Evolutionary conservation across 306 rosid genomes (phyloP), one percentile per base, ranked within the genome.

Genomic region (Lathyrus aphaca): DNA sequence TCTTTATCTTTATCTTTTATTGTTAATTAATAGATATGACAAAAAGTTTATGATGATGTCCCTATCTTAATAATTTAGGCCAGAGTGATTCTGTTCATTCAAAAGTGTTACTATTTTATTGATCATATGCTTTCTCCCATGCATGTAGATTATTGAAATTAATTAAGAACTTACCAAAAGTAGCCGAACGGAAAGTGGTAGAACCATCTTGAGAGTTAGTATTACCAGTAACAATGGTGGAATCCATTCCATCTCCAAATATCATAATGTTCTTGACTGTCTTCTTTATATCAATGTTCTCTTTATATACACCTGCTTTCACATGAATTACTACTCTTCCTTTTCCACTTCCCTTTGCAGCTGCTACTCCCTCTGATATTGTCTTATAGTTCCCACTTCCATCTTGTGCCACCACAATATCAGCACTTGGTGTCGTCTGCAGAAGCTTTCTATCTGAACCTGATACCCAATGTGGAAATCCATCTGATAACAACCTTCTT

Each of bases 121-220:
- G 35, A 29, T 29, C 35, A 29, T 29, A 46, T 62, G 6, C 19
- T 17, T 25, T n/a, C n/a, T n/a, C n/a, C n/a, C n/a, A n/a, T n/a
- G n/a, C n/a, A n/a, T n/a, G n/a, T n/a, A 2, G 4, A 73, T 39
- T n/a, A n/a, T 3, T 25, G 4, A 25, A 25, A 25, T 3, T 25
- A 25, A 25, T 25, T 25, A 57, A 14, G 16, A 51, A 76, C 82
- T 50, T 73, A 92, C 98, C 96, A 74, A 89, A 86, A 58, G 98
- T 92, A 58, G 98, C 95, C 0, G 98, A 87, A 10, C 82, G 48
- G 61, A 82, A 86, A 42, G 98, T 92, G 8, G 96, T 89, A 43
- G 89, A 73, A 10, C 82, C 83, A 38, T 43, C 83, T 56, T 46
- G 32, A 4, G 13, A 57, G 65, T 61, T 84, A 6, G 17, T 16